These are phyloP conservation scores for Halocafeteria seosinensis DNA, from an alignment of 108 stramenopile species.

Conservation along the genomic window DNA sequence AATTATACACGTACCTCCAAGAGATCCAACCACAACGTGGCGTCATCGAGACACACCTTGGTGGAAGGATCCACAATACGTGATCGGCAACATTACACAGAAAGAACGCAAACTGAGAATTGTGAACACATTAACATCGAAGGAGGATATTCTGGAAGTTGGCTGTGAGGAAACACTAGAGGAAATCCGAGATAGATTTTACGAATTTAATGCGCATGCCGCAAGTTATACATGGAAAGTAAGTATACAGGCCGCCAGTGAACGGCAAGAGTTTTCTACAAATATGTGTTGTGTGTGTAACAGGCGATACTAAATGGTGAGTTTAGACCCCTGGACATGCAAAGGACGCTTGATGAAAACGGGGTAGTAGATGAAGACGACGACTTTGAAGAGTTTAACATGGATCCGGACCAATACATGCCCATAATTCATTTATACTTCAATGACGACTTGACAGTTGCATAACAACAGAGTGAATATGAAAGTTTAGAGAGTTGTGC, in stretches of 20 bases:
- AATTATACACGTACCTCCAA: slow-evolving; percentile 41
- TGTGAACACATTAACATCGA: slow-evolving; percentile 34
- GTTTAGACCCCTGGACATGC: slow-evolving; percentile 31
- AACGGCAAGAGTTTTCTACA: too few species aligned
- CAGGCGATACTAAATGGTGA: background rate
- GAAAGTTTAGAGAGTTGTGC: too few species aligned
- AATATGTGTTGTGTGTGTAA: too few species aligned
- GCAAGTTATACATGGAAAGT: slow-evolving; percentile 46
- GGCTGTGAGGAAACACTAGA: slow-evolving; percentile 37
- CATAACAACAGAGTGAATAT: too few species aligned
- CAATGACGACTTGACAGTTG: slow-evolving; percentile 43
- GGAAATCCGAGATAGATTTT: slow-evolving; percentile 35
- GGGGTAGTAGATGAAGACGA: slow-evolving; percentile 33
- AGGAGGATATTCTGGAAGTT: slow-evolving; percentile 27
- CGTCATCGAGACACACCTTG: slow-evolving; percentile 30
- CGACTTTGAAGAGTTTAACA: slow-evolving; percentile 29
- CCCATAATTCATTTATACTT: slow-evolving; percentile 40
- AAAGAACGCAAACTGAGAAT: slow-evolving; percentile 23
- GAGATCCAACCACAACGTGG: slow-evolving; percentile 28
- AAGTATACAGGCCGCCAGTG: too few species aligned
- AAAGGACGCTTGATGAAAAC: slow-evolving; percentile 33
- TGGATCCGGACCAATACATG: slow-evolving; percentile 25
- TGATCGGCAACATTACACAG: slow-evolving; percentile 26
- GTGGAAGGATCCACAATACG: slow-evolving; percentile 30
- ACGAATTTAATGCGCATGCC: slow-evolving; percentile 40